A percentile compares a stretch with the other conserved stretches of the same genome.
Conservation (phyloP, 139 green algal genomes). For the Nannochloris sp. region DNA sequence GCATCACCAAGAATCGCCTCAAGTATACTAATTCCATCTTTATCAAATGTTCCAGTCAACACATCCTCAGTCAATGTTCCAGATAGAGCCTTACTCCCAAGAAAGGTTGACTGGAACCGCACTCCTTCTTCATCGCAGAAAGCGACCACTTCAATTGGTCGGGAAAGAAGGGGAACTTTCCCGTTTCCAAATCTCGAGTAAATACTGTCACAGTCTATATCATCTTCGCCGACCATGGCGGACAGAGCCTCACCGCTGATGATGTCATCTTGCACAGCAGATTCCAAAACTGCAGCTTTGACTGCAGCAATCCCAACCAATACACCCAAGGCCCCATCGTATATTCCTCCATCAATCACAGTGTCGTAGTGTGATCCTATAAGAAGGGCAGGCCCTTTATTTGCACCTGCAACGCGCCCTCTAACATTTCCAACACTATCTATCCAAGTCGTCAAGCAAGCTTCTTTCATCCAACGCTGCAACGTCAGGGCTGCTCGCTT, state of each 20-base stretch:
- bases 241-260: background rate
- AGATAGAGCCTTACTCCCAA: slow-evolving; percentile 67
- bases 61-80: slow-evolving; percentile 46
- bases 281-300: slow-evolving; percentile 49
- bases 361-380: slow-evolving; percentile 89
- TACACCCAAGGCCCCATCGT: slow-evolving; percentile 79
- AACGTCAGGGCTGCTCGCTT: slow-evolving; percentile 38
- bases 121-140: slow-evolving; percentile 91
- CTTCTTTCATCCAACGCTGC: slow-evolving; percentile 55
- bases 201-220: slow-evolving; percentile 17
- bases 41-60: slow-evolving; percentile 42
- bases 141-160: slow-evolving; percentile 55
- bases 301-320: slow-evolving; percentile 67
- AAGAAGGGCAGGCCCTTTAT: slow-evolving; percentile 36
- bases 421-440: slow-evolving; percentile 79
- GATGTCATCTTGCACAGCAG: background rate
- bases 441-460: slow-evolving; percentile 58
- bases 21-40: slow-evolving; percentile 38
- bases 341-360: slow-evolving; percentile 81
- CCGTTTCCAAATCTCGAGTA: slow-evolving; percentile 9
- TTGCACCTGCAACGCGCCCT: slow-evolving; percentile 29
- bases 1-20: slow-evolving; percentile 39
- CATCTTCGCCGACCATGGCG: background rate
- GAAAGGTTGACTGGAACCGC: slow-evolving; percentile 83
- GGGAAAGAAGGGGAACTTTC: slow-evolving; percentile 15